Conservation (phyloP, 768 basidiomycete species). For the Leccinum variicolor region DNA sequence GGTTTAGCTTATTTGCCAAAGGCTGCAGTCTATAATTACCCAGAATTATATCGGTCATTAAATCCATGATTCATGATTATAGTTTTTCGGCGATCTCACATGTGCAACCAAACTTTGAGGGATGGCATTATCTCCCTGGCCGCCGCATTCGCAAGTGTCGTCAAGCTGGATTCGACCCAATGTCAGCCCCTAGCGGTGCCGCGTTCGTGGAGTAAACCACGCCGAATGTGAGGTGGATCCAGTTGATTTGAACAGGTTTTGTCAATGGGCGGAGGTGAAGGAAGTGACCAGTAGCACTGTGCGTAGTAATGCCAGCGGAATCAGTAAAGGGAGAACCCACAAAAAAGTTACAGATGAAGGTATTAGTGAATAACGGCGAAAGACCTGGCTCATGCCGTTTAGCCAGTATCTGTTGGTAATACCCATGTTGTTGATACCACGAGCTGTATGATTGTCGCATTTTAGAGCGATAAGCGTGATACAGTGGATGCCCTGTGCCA, state of each 20-base stretch:
- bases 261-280: constrained; percentile 46
- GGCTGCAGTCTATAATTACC: not conserved
- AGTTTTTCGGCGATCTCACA: not conserved
- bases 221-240: constrained; percentile 46
- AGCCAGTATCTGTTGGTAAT: constrained; percentile 43
- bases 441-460: constrained; percentile 31
- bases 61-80: not conserved
- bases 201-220: constrained; percentile 50
- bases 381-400: constrained; percentile 52
- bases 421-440: constrained; percentile 33
- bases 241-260: constrained; percentile 62
- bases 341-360: not conserved
- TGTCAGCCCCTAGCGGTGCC: constrained; percentile 39
- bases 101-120: constrained; percentile 38
- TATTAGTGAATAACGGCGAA: not conserved
- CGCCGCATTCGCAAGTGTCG: constrained; percentile 39
- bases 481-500: constrained; percentile 52
- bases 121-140: constrained; percentile 60
- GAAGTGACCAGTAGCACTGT: constrained; percentile 47
- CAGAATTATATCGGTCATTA: not conserved
- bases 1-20: too few species aligned
- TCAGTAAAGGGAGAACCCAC: constrained; percentile 56
- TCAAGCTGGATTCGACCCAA: constrained; percentile 39
- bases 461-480: constrained; percentile 56
- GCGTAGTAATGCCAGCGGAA: constrained; percentile 50